Base-by-base conservation (phyloP, 306 rosid genomes). In the Benincasa hispida region DNA sequence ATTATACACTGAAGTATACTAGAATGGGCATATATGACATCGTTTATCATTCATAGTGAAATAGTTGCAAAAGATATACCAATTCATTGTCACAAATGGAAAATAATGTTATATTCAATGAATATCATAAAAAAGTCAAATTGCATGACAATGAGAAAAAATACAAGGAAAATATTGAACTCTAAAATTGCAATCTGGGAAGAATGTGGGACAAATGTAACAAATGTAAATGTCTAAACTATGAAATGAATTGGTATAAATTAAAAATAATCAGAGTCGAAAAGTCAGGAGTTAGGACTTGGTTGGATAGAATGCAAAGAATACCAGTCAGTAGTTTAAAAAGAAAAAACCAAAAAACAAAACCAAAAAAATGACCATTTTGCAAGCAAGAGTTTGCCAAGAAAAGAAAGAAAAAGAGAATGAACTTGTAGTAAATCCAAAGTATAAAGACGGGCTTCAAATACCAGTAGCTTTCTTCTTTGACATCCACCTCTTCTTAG, bases 401-500 rank as follows among this genome's bases (percentile, higher is more conserved):
- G 25, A 12, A 37, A 21, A 11, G n/a, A 1, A 2, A 28, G 0
- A 2, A 12, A 58, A 25, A 58, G 25, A 9, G 15, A 19, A 27
- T 6, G 5, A 66, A 39, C 9, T 13, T 42, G n/a, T 24, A 70
- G n/a, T 24, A 70, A 79, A 63, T 24, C 47, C 79, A 32, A 60
- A 74, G 47, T 58, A 14, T 27, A 51, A 28, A 54, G 39, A 67
- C 41, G 72, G 48, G 72, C 47, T 59, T 56, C 60, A 28, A 8
- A 79, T 19, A 18, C 50, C 90, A 73, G 82, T 28, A 58, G 75
- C 63, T 69, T 85, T 84, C 91, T 82, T 89, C 91, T 84, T 89
- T 30, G 81, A 25, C 8, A 81, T 83, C 96, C 97, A 89, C 86
- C 80, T 89, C 89, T 82, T 89, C 57, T 81, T 88, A 37, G 80